Evolutionary conservation across 2,329 filamentous ascomycete species (phyloP).

Genomic region (Colletotrichum sp.): DNA sequence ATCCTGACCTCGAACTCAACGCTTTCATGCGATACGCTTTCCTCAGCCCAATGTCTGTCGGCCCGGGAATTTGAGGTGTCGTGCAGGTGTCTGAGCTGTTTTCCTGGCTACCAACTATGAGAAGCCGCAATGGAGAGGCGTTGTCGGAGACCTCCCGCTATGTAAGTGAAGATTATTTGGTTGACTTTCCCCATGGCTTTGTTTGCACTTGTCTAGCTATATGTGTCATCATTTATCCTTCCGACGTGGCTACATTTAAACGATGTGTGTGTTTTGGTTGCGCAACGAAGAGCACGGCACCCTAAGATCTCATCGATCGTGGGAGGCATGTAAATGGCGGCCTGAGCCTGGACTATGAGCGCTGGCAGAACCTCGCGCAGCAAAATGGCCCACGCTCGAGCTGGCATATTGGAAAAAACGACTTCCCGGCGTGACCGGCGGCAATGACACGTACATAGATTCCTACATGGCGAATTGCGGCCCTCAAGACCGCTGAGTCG

Average conservation of each 20-base stretch:
- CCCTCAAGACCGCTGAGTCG: not conserved
- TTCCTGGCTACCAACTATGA: not conserved
- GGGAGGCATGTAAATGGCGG: not conserved
- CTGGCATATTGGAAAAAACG: not conserved
- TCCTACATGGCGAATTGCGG: not conserved
- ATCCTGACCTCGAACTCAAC: not conserved
- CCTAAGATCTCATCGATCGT: not conserved
- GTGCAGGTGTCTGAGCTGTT: not conserved
- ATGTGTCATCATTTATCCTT: not conserved
- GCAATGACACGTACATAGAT: not conserved
- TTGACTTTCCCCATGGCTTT: not conserved
- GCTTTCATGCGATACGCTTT: not conserved
- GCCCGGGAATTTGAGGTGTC: not conserved
- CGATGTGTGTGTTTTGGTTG: not conserved
- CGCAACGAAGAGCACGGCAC: not conserved
- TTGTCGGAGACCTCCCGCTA: not conserved
- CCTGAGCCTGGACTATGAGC: not conserved
- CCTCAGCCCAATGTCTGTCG: not conserved
- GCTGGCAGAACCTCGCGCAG: not conserved
- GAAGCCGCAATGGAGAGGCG: not conserved
- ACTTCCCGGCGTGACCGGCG: not conserved
- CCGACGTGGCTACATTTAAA: not conserved
- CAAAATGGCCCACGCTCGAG: not conserved
- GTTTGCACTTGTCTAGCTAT: not conserved
- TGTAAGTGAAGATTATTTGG: not conserved